Evolutionary conservation across 2,329 filamentous ascomycete species (phyloP).

Genomic region (Ascochyta fabae): DNA sequence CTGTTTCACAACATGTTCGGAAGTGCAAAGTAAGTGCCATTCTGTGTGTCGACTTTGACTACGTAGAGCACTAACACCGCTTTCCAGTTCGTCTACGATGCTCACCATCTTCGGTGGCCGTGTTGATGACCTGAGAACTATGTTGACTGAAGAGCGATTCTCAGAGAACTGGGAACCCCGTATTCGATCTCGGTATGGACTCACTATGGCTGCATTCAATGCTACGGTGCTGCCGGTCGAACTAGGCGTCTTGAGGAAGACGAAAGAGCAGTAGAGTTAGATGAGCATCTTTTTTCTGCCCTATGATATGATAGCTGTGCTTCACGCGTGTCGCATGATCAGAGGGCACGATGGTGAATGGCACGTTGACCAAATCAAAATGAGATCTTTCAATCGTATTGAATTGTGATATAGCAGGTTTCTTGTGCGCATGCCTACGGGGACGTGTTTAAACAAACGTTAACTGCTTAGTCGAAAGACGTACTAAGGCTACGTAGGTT

Average conservation of each 20-base stretch:
- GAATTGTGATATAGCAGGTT: no score
- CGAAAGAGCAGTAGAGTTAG: slow-evolving; percentile 4
- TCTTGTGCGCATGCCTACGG: no score
- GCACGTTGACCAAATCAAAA: no score
- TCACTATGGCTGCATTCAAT: slow-evolving; percentile 54
- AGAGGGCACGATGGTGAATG: no score
- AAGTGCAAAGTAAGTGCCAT: slow-evolving; percentile 44
- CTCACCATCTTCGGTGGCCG: slow-evolving; percentile 51
- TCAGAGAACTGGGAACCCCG: slow-evolving; percentile 52
- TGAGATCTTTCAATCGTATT: no score
- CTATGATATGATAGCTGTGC: no score
- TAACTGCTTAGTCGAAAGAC: no score
- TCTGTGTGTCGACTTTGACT: neutral
- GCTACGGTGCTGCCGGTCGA: slow-evolving; percentile 50
- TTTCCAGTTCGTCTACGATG: slow-evolving; percentile 50
- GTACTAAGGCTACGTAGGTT: no score
- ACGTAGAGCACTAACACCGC: neutral
- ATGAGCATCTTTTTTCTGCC: neutral
- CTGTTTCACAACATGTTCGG: slow-evolving; percentile 52
- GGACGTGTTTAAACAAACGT: no score
- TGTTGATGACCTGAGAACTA: slow-evolving; percentile 48
- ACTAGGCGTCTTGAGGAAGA: slow-evolving; percentile 35
- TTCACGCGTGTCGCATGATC: no score
- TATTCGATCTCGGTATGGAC: slow-evolving; percentile 45
- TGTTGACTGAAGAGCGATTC: slow-evolving; percentile 52